A percentile compares a stretch with the other conserved stretches of the same genome.
phyloP scores from a whole-genome alignment of 208 protist species.

The Leishmania amazonensis region DNA sequence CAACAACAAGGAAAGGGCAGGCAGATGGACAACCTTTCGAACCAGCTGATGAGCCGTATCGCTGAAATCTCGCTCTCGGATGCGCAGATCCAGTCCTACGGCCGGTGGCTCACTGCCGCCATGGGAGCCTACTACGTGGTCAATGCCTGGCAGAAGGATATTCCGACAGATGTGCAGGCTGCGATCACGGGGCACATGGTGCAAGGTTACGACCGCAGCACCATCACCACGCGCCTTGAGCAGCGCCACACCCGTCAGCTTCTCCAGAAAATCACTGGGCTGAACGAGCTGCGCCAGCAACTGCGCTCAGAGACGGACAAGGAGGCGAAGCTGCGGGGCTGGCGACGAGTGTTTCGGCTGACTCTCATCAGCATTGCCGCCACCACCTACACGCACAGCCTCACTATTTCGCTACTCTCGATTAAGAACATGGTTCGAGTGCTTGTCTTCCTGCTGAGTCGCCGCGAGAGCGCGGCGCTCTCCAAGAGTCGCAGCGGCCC shows the following conservation, averaged over 20 bases:
- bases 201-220: constrained; percentile 75
- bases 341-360: constrained; percentile 44
- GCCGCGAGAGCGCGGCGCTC: constrained; percentile 44
- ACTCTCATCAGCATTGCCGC: constrained; percentile 60
- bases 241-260: constrained; percentile 55
- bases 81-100: constrained; percentile 38
- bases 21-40: constrained; percentile 11
- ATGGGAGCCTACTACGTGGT: constrained; percentile 48
- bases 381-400: constrained; percentile 67
- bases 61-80: constrained; percentile 25
- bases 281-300: constrained; percentile 54
- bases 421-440: constrained; percentile 75
- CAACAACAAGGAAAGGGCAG: background rate
- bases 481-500: constrained; percentile 21
- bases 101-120: constrained; percentile 42
- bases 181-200: constrained; percentile 70
- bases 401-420: constrained; percentile 59
- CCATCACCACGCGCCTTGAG: constrained; percentile 58
- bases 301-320: constrained; percentile 43
- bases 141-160: constrained; percentile 26
- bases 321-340: constrained; percentile 47
- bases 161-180: constrained; percentile 53
- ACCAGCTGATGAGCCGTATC: constrained; percentile 22
- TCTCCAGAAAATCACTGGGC: constrained; percentile 37
- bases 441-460: constrained; percentile 64